Percentiles rank a stretch among this genome's conserved stretches.
These are phyloP conservation scores for Diaporthe destruens DNA, from an alignment of 2,329 filamentous ascomycete genomes.

Conservation along the genomic window DNA sequence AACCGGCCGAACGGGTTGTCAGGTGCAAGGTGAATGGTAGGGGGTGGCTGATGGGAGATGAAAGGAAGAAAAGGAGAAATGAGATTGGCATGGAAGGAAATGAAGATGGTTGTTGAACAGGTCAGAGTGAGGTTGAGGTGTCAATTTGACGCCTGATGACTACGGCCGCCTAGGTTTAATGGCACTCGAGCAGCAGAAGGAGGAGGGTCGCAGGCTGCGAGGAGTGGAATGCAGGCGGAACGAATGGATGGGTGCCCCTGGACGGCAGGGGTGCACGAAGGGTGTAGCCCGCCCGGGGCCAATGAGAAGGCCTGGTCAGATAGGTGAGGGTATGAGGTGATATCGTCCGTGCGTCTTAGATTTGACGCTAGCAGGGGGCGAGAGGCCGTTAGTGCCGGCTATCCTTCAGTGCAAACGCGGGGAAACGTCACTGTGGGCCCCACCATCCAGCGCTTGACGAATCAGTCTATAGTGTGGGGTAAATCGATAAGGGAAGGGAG, in stretches of 20 bases:
- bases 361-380: slow-evolving; percentile 13
- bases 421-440: slow-evolving; percentile 34
- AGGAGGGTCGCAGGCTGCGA: slow-evolving; percentile 15
- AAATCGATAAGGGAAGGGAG: slow-evolving; percentile 36
- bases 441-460: slow-evolving; percentile 14
- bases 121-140: slow-evolving; percentile 14
- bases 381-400: slow-evolving; percentile 10
- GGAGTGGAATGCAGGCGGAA: slow-evolving; percentile 23
- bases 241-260: slow-evolving; percentile 20
- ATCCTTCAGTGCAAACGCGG: slow-evolving; percentile 30
- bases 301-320: slow-evolving; percentile 4
- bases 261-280: slow-evolving; percentile 20
- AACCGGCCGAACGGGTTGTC: not conserved
- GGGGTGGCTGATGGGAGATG: not conserved
- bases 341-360: slow-evolving; percentile 29
- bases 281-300: not conserved
- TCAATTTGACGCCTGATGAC: slow-evolving; percentile 22
- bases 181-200: not conserved
- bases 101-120: slow-evolving; percentile 11
- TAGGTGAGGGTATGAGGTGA: slow-evolving; percentile 12
- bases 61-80: not conserved
- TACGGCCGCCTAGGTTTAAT: not conserved
- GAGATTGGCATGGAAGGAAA: slow-evolving; percentile 5
- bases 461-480: slow-evolving; percentile 38
- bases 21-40: not conserved